phyloP scores from a whole-genome alignment of 73 alveolate species.

The Blepharisma stoltei region DNA sequence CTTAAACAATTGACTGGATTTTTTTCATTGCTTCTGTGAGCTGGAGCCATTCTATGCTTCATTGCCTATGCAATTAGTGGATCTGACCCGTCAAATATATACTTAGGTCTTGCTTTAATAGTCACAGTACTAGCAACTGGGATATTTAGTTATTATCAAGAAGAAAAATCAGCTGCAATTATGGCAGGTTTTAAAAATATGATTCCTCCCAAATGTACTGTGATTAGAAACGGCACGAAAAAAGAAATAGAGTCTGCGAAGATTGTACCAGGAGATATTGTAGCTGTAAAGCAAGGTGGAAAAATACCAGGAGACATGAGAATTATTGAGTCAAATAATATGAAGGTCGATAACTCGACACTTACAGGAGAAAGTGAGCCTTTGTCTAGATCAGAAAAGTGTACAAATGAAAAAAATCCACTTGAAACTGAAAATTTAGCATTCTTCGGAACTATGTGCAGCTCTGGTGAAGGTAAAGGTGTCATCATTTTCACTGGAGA shows the following conservation, averaged over 20 bases:
- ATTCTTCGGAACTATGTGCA: slow-evolving; percentile 92
- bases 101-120: slow-evolving; percentile 71
- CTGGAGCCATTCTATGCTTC: slow-evolving; percentile 73
- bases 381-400: slow-evolving; percentile 73
- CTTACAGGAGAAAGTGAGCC: slow-evolving; percentile 95
- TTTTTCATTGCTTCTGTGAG: slow-evolving; percentile 75
- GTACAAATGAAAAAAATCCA: slow-evolving; percentile 86
- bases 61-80: slow-evolving; percentile 63
- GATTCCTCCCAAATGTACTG: slow-evolving; percentile 74
- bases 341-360: slow-evolving; percentile 93
- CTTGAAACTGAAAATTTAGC: slow-evolving; percentile 91
- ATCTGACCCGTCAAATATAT: slow-evolving; percentile 61
- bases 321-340: slow-evolving; percentile 74
- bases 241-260: slow-evolving; percentile 68
- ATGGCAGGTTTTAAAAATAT: slow-evolving; percentile 85
- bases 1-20: slow-evolving; percentile 72
- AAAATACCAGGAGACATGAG: slow-evolving; percentile 93
- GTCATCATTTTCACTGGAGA: slow-evolving; percentile 92
- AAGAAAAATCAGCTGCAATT: slow-evolving; percentile 70
- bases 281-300: slow-evolving; percentile 84
- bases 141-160: slow-evolving; percentile 61
- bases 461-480: slow-evolving; percentile 92
- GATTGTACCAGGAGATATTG: slow-evolving; percentile 91
- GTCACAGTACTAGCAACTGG: slow-evolving; percentile 73
- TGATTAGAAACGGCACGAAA: slow-evolving; percentile 78